Conservation (phyloP, 371 early-diverging fungal species). For the Lichtheimia corymbifera region DNA sequence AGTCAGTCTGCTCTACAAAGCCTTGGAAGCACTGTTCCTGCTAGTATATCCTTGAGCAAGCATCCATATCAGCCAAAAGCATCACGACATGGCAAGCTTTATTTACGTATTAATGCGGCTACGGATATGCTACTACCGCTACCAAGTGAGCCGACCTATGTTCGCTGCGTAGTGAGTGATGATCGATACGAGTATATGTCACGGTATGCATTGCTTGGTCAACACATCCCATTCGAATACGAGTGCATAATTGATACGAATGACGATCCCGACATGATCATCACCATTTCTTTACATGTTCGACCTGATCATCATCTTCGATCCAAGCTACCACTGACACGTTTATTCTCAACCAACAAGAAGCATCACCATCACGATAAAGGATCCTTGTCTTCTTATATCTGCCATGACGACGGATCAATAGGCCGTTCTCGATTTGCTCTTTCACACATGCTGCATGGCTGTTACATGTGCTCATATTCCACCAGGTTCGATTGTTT, state of each 20-base stretch:
- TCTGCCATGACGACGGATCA: constrained; percentile 47
- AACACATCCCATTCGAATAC: constrained; percentile 30
- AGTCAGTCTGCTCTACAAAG: background rate
- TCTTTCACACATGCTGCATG: constrained; percentile 41
- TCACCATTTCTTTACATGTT: constrained; percentile 45
- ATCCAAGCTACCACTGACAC: constrained; percentile 27
- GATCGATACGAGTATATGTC: constrained; percentile 53
- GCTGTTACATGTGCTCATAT: constrained; percentile 39
- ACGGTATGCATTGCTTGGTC: constrained; percentile 35
- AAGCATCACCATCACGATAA: constrained; percentile 27
- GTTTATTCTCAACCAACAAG: constrained; percentile 29
- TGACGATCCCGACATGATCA: constrained; percentile 33
- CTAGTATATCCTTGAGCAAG: background rate
- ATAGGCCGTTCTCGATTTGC: constrained; percentile 48
- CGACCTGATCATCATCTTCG: constrained; percentile 43
- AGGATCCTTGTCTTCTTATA: constrained; percentile 42
- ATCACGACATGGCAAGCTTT: constrained; percentile 34
- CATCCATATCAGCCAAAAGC: background rate
- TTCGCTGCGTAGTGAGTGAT: constrained; percentile 50
- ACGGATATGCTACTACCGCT: constrained; percentile 42
- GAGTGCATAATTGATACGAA: constrained; percentile 43
- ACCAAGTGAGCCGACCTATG: constrained; percentile 44
- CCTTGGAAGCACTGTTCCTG: background rate
- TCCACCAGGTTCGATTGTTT: constrained; percentile 42
- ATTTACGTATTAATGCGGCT: constrained; percentile 37